phyloP scores from a whole-genome alignment of 208 protist genomes.

The Wallacemonas sp. region DNA sequence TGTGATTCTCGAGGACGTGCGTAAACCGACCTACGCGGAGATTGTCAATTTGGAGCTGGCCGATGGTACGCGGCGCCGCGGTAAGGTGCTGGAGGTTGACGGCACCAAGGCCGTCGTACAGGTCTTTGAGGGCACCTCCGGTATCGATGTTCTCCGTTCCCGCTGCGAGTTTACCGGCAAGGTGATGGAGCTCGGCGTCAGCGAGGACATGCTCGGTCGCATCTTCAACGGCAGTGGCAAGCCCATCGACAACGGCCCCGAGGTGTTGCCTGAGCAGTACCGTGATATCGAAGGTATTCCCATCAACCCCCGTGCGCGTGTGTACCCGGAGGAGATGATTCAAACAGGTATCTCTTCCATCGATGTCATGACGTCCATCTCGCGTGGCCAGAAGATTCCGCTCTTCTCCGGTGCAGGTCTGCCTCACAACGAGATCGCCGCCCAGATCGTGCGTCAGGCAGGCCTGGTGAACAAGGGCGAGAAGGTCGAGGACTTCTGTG shows the following conservation, averaged over 20 bases:
- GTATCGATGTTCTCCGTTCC: constrained; percentile 97
- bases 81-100: constrained; percentile 98
- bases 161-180: constrained; percentile 99
- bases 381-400: constrained; percentile 99
- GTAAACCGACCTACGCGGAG: constrained; percentile 98
- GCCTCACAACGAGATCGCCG: constrained; percentile 99
- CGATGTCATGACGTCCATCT: constrained; percentile 99
- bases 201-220: constrained; percentile 99
- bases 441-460: constrained; percentile 99
- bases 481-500: constrained; percentile 98
- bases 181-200: constrained; percentile 98
- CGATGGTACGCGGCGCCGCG: constrained; percentile 94
- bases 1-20: constrained; percentile 99
- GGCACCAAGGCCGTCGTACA: constrained; percentile 99
- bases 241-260: constrained; percentile 98
- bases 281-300: constrained; percentile 99
- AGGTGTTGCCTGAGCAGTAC: constrained; percentile 98
- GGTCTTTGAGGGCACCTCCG: constrained; percentile 99
- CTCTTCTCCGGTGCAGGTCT: constrained; percentile 99
- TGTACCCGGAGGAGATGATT: constrained; percentile 99
- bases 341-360: constrained; percentile 99
- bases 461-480: constrained; percentile 96
- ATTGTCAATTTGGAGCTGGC: constrained; percentile 99
- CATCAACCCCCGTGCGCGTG: constrained; percentile 99
- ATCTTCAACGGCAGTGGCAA: constrained; percentile 99